Evolutionary conservation across 2,329 filamentous ascomycete genomes (phyloP).

Genomic region (Thielaviopsis ethacetica): DNA sequence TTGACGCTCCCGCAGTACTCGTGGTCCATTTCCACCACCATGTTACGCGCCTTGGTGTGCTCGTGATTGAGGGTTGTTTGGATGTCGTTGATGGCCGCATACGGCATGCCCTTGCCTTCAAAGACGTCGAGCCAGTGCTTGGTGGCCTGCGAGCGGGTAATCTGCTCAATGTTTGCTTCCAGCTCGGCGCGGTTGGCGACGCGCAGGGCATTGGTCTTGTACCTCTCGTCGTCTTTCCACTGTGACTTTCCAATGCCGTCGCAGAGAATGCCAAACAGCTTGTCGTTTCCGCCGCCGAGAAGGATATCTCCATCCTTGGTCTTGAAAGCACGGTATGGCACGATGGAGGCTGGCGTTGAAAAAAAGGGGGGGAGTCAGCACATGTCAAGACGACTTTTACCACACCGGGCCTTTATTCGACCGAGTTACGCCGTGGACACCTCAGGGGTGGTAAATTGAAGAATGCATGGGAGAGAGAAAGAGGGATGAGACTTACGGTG

Average conservation of each 20-base stretch:
- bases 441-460: too few relatives aligned
- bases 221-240: constrained; percentile 44
- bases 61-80: constrained; percentile 68
- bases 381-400: not conserved
- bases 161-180: constrained; percentile 60
- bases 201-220: constrained; percentile 42
- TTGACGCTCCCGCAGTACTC: constrained; percentile 69
- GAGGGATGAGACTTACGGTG: constrained; percentile 49
- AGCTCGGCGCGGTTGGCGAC: constrained; percentile 60
- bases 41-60: constrained; percentile 69
- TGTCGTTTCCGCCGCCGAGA: constrained; percentile 57
- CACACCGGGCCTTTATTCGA: too few relatives aligned
- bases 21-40: constrained; percentile 83
- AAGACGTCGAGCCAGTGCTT: constrained; percentile 74
- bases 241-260: constrained; percentile 39
- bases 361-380: not conserved
- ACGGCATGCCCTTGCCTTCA: constrained; percentile 86
- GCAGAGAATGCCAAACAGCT: constrained; percentile 49
- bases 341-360: constrained; percentile 61
- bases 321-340: constrained; percentile 78
- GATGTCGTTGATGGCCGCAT: constrained; percentile 83
- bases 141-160: constrained; percentile 64
- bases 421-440: too few relatives aligned
- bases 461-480: not conserved
- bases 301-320: constrained; percentile 56